Conservation (phyloP, 306 rosid genomes). For the Rosa lucieae region DNA sequence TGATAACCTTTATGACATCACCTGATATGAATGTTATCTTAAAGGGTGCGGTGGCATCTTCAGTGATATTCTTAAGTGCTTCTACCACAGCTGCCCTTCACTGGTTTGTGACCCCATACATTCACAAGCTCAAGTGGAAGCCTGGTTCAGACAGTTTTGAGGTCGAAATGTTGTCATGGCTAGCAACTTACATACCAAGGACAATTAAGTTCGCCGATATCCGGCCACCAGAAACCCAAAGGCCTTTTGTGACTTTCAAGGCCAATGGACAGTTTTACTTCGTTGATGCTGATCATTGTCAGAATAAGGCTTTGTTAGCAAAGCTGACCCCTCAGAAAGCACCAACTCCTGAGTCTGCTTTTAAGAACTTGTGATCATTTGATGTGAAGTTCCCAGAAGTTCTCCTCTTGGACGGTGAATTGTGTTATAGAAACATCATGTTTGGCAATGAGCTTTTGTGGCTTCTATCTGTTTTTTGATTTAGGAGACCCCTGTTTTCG, state of each 20-base stretch:
- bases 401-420: constrained; percentile 8
- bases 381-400: background rate
- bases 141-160: constrained; percentile 87
- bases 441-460: constrained; percentile 1
- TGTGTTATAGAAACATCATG: background rate
- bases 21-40: constrained; percentile 90
- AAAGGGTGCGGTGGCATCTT: constrained; percentile 84
- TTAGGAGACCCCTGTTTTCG: background rate
- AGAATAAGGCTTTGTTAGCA: constrained; percentile 79
- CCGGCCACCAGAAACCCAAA: constrained; percentile 64
- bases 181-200: constrained; percentile 48
- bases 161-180: constrained; percentile 86
- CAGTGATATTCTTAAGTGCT: constrained; percentile 78
- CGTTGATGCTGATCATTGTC: constrained; percentile 75
- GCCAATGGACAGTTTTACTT: constrained; percentile 75
- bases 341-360: constrained; percentile 45
- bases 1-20: constrained; percentile 90
- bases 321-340: constrained; percentile 61
- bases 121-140: constrained; percentile 81
- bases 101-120: constrained; percentile 85
- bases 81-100: constrained; percentile 70
- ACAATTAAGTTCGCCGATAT: constrained; percentile 78
- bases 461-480: background rate
- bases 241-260: constrained; percentile 85
- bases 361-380: constrained; percentile 58